Percentiles rank a stretch among this genome's conserved stretches.
Conservation (phyloP, 345 rosid species). For the Rhodamnia rubescens region DNA sequence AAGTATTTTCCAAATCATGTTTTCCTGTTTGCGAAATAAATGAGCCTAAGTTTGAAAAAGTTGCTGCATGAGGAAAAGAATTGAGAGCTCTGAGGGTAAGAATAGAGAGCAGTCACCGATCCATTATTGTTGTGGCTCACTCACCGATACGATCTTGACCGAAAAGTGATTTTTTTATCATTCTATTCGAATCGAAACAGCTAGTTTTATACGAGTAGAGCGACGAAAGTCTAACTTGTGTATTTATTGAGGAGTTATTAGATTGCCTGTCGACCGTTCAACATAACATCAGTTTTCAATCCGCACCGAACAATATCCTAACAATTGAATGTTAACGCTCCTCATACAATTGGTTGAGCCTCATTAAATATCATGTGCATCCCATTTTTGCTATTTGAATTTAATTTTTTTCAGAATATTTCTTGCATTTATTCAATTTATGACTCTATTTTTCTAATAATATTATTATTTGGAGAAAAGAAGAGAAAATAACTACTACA, state of each 20-base stretch:
- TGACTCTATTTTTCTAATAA: not conserved
- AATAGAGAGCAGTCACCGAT: not conserved
- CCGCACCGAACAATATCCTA: not conserved
- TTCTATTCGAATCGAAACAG: not conserved
- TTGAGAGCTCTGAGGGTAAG: not conserved
- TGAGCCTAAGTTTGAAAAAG: too few species aligned
- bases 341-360: not conserved
- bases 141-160: not conserved
- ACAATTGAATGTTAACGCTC: too few species aligned
- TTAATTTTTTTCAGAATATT: too few species aligned
- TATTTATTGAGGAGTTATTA: not conserved
- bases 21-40: too few species aligned
- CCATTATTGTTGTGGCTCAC: not conserved
- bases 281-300: not conserved
- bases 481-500: not conserved
- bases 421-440: too few species aligned
- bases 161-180: not conserved
- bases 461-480: too few species aligned
- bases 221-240: too few species aligned
- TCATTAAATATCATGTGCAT: not conserved
- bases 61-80: too few species aligned
- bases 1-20: too few species aligned
- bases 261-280: not conserved
- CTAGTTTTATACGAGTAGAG: not conserved
- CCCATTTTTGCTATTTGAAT: too few species aligned